Evolutionary conservation across 192 early-diverging fungal genomes (phyloP), one percentile per base, ranked within the genome.

Genomic region (Mortierella claussenii): DNA sequence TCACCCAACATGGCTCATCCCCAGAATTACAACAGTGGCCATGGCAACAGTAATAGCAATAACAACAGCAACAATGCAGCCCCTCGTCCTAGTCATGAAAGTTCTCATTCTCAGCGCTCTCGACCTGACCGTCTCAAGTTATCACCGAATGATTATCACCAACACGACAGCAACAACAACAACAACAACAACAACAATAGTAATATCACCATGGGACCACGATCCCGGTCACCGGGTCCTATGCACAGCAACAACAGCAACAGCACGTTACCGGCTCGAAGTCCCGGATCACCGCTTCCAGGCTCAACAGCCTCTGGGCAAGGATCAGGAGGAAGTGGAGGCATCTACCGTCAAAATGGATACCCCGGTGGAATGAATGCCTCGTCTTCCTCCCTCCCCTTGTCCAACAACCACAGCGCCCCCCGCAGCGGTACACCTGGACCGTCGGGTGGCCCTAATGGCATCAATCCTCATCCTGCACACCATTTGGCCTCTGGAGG

Each of bases 291-390:
- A 24, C 63, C 70, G 1, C 20, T 60, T 32, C 70, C 55, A 36
- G 26, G 31, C 52, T 18, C 50, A 54, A 43, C 33, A 33, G 50
- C 40, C 11, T 44, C 26, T 27, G 65, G 43, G 17, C 53, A 45
- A 37, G 28, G 21, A 37, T 45, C 45, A 18, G 65, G 65, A 15
- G 55, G 65, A 43, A 27, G 51, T 3, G 66, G 54, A 44, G 65
- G 65, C 27, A 26, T 69, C 31, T 69, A 69, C 68, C 68, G 58
- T 48, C 68, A 69, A 48, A 69, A 69, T 51, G 68, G 68, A 50
- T 57, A 56, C 47, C 47, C 65, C n/a, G 65, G 65, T 42, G 65
- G 65, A 55, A 48, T 61, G 31, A 54, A 52, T 5, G 49, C 37
- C 48, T 60, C 68, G 0, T 60, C 57, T 8, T 55, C 57, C 27